Percentiles rank a stretch among this genome's conserved stretches.
Evolutionary conservation across 331 rosid genomes (phyloP).

Genomic region (Stylosanthes scabra): DNA sequence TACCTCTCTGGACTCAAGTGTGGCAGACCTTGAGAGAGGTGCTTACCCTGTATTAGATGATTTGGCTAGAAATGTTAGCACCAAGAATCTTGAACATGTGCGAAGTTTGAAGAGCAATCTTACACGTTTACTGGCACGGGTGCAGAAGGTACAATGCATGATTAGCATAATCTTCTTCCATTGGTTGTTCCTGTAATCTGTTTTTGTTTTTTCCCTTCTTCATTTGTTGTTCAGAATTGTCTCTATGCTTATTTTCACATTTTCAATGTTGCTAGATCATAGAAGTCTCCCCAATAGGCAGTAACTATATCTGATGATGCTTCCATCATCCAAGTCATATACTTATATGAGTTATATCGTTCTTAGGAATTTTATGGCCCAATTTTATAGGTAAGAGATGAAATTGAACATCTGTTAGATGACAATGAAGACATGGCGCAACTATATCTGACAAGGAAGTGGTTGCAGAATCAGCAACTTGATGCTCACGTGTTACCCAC

Average conservation of each 20-base stretch:
- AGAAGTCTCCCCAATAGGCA: no score
- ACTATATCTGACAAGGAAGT: constrained; percentile 87
- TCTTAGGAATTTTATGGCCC: constrained; percentile 19
- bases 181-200: background rate
- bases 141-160: constrained; percentile 73
- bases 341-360: constrained; percentile 15
- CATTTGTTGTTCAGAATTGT: no score
- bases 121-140: constrained; percentile 84
- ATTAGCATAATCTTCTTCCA: background rate
- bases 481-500: constrained; percentile 51
- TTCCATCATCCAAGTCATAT: constrained; percentile 2
- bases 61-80: constrained; percentile 92
- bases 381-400: constrained; percentile 76
- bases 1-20: no score
- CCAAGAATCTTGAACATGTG: constrained; percentile 94
- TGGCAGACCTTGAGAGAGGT: no score
- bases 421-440: constrained; percentile 96
- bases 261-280: no score
- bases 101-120: constrained; percentile 92
- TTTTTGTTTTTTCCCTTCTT: no score
- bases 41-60: constrained; percentile 69
- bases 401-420: constrained; percentile 88
- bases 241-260: no score
- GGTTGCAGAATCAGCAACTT: constrained; percentile 75
- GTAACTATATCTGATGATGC: constrained; percentile 21